phyloP scores from a whole-genome alignment of 179 eudicot genomes.

The Camellia oleifera region DNA sequence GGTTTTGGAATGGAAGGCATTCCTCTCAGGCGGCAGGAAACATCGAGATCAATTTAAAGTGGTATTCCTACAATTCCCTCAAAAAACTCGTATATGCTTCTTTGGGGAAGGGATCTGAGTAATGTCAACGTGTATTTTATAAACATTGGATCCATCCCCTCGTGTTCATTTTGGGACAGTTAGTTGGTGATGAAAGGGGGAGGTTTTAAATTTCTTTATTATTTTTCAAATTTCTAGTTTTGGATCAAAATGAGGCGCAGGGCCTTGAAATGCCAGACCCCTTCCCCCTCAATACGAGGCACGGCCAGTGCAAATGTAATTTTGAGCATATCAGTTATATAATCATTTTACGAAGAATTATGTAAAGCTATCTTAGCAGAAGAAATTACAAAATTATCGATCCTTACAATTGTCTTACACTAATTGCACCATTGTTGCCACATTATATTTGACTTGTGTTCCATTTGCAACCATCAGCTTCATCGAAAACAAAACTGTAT shows the following conservation, averaged over 20 bases:
- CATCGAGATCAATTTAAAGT: conserved; percentile 30
- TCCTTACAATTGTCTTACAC: background rate
- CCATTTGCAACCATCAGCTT: background rate
- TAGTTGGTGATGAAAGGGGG: conserved; percentile 9
- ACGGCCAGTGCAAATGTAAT: conserved; percentile 5
- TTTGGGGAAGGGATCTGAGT: conserved; percentile 7
- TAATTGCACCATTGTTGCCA: background rate
- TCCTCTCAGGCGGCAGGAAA: conserved; percentile 69
- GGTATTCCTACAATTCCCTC: conserved; percentile 13
- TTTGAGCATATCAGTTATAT: background rate
- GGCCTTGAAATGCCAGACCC: background rate
- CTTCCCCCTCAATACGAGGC: background rate
- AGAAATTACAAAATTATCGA: background rate
- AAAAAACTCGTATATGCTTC: conserved; percentile 15
- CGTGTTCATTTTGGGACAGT: conserved; percentile 7
- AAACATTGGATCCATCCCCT: background rate
- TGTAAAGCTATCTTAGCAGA: background rate
- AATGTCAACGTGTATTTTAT: conserved; percentile 21
- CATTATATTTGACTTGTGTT: background rate
- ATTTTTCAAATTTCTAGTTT: background rate
- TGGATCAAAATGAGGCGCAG: background rate
- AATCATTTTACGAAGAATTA: background rate
- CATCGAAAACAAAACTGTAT: background rate
- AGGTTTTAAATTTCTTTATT: conserved; percentile 1
- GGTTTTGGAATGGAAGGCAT: conserved; percentile 60